phyloP scores from a whole-genome alignment of 495 filamentous ascomycete species.

The Diplogelasinospora grovesii region DNA sequence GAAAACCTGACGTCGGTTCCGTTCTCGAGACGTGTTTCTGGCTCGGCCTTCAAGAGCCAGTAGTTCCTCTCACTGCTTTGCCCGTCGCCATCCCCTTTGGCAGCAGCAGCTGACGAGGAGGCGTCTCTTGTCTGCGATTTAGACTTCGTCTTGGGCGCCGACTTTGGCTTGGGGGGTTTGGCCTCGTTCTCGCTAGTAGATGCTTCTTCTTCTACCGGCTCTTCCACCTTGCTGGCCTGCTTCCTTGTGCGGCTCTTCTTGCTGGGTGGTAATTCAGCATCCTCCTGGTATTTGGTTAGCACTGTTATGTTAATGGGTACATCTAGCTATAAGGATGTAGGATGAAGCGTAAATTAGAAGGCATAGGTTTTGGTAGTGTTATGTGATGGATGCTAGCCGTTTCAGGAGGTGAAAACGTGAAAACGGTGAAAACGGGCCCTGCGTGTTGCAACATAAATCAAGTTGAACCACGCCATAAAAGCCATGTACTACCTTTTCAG shows the following conservation, averaged over 20 bases:
- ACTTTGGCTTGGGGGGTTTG: neutral
- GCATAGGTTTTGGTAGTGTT: no score
- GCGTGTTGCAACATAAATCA: no score
- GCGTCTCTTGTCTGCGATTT: constrained; percentile 3
- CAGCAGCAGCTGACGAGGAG: neutral
- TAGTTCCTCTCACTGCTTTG: constrained; percentile 40
- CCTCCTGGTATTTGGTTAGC: neutral
- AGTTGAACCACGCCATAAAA: no score
- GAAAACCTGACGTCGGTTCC: constrained; percentile 86
- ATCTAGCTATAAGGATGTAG: no score
- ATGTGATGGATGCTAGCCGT: no score
- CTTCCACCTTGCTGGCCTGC: neutral
- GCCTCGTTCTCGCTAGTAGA: no score
- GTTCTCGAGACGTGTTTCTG: constrained; percentile 77
- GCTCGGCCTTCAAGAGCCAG: constrained; percentile 97
- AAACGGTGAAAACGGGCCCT: no score
- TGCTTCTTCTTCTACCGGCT: no score
- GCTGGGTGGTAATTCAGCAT: neutral
- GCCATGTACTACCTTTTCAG: no score
- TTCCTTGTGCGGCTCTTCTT: neutral
- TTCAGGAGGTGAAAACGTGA: no score
- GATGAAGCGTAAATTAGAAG: no score
- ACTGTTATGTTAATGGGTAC: no score
- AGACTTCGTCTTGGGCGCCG: neutral
- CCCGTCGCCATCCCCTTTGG: neutral